Percentiles rank a stretch among this genome's conserved stretches.
phyloP scores from a whole-genome alignment of 495 filamentous ascomycete species.

The Penicillium malachiteum region DNA sequence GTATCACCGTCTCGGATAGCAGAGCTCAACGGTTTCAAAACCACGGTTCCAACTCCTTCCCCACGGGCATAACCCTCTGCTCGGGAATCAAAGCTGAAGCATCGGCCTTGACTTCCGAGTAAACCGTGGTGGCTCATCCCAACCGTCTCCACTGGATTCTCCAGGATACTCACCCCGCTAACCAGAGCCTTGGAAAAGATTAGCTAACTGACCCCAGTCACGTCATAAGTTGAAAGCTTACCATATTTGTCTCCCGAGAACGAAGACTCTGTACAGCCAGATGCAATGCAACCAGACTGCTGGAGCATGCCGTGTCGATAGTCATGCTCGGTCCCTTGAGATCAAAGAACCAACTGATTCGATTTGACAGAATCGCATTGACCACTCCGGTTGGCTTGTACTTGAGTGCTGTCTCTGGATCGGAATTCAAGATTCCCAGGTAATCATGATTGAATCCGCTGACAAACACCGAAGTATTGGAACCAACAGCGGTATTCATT shows the following conservation, averaged over 20 bases:
- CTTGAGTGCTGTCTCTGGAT: constrained; percentile 21
- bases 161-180: constrained; percentile 9
- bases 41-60: constrained; percentile 27
- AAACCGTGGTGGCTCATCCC: constrained; percentile 17
- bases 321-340: constrained; percentile 40
- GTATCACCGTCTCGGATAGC: constrained; percentile 37
- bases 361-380: constrained; percentile 41
- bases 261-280: constrained; percentile 42
- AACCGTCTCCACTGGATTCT: constrained; percentile 11
- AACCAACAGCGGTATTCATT: constrained; percentile 21
- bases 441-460: constrained; percentile 32
- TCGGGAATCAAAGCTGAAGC: constrained; percentile 35
- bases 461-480: constrained; percentile 35
- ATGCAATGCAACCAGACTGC: constrained; percentile 40
- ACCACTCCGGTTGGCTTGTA: constrained; percentile 29
- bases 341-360: constrained; percentile 46
- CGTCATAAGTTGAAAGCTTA: constrained; percentile 44
- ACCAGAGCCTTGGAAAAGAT: constrained; percentile 32
- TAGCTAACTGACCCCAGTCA: constrained; percentile 36
- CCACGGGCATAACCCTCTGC: constrained; percentile 36
- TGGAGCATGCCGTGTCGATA: constrained; percentile 39
- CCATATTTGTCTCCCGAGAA: constrained; percentile 32
- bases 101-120: constrained; percentile 34
- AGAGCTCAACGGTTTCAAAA: constrained; percentile 39
- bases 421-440: constrained; percentile 21